Evolutionary conservation across 1,284 basidiomycete genomes (phyloP).

Genomic region (Melanopsichium pennsylvanicum): DNA sequence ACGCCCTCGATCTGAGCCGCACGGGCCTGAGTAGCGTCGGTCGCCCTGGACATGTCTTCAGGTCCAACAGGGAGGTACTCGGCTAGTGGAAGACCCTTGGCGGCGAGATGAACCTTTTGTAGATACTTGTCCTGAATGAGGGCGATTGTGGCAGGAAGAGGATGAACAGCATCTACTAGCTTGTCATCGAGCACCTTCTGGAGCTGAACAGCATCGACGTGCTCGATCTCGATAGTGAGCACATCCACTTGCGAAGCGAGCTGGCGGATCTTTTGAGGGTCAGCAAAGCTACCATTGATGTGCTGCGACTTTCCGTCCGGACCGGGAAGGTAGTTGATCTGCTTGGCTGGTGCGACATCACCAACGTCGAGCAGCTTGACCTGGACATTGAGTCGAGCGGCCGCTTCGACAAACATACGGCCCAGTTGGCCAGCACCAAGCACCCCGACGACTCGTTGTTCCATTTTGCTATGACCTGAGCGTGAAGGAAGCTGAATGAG

Average conservation of each 20-base stretch:
- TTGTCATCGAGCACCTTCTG: conserved; percentile 65
- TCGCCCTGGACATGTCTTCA: conserved; percentile 67
- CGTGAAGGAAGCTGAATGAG: too few species aligned
- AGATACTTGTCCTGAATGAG: conserved; percentile 94
- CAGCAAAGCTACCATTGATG: conserved; percentile 87
- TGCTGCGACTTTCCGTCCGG: conserved; percentile 69
- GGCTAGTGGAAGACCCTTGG: conserved; percentile 73
- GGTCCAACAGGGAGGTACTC: conserved; percentile 71
- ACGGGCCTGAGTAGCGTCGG: conserved; percentile 68
- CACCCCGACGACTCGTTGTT: conserved; percentile 53
- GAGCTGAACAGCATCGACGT: conserved; percentile 84
- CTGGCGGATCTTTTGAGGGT: conserved; percentile 79
- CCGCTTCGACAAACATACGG: conserved; percentile 93
- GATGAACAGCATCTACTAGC: conserved; percentile 74
- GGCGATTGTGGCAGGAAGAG: conserved; percentile 81
- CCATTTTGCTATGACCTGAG: too few species aligned
- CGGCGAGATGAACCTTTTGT: conserved; percentile 78
- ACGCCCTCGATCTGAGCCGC: conserved; percentile 66
- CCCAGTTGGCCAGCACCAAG: conserved; percentile 93
- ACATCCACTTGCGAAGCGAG: conserved; percentile 85
- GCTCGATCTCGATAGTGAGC: conserved; percentile 96
- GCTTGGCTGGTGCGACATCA: conserved; percentile 84
- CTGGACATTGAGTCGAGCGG: conserved; percentile 84
- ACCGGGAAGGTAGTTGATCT: conserved; percentile 70
- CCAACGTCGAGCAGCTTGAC: conserved; percentile 89